These are phyloP conservation scores for Paradendryphiella salina DNA, from an alignment of 2,329 filamentous ascomycete species.

Conservation along the genomic window DNA sequence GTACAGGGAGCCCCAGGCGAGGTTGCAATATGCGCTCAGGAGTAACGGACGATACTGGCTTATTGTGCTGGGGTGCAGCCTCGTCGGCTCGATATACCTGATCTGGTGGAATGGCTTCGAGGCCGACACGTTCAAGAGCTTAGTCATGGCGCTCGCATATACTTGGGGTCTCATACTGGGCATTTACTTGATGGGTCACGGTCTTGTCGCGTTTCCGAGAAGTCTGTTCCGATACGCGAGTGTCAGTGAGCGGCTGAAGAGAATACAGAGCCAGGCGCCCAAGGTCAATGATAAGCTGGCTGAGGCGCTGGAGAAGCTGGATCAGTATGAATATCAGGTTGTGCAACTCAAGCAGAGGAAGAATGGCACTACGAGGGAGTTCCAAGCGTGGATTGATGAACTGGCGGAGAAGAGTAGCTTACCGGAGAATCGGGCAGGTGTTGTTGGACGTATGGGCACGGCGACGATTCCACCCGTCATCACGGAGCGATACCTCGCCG, in stretches of 20 bases:
- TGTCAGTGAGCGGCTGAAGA: conserved; percentile 71
- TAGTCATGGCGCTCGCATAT: conserved; percentile 93
- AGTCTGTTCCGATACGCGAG: conserved; percentile 78
- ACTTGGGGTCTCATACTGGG: conserved; percentile 89
- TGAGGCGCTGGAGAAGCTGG: conserved; percentile 77
- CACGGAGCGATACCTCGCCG: conserved; percentile 89
- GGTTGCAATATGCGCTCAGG: conserved; percentile 80
- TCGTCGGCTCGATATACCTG: conserved; percentile 79
- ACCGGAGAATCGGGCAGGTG: conserved; percentile 59
- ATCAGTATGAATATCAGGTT: conserved; percentile 80
- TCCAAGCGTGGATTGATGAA: conserved; percentile 95
- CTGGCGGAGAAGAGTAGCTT: conserved; percentile 75
- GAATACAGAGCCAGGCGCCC: conserved; percentile 78
- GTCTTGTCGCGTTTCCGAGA: conserved; percentile 86
- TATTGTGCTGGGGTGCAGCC: conserved; percentile 71
- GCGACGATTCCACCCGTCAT: conserved; percentile 74
- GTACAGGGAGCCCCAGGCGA: conserved; percentile 81
- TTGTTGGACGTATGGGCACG: conserved; percentile 35
- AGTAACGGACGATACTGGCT: conserved; percentile 88
- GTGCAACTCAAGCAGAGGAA: conserved; percentile 78
- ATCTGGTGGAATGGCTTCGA: conserved; percentile 76
- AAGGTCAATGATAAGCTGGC: conserved; percentile 84
- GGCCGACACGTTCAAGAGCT: conserved; percentile 72
- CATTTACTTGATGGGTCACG: conserved; percentile 97
- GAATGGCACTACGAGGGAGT: conserved; percentile 72